These are phyloP conservation scores for Rehmannia glutinosa DNA, from an alignment of 257 asterid genomes.

Conservation along the genomic window DNA sequence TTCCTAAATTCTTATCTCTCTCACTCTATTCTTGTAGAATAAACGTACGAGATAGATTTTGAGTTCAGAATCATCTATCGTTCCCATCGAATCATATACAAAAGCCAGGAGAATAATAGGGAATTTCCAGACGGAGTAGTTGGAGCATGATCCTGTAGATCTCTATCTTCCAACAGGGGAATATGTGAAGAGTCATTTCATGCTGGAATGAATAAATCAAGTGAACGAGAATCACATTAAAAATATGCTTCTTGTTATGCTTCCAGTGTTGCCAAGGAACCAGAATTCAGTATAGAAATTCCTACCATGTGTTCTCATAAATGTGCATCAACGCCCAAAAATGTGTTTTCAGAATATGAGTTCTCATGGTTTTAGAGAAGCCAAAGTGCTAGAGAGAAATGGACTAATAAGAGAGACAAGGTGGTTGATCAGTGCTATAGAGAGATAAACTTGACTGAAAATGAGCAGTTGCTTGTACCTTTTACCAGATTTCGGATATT, in stretches of 20 bases:
- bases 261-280: slow-evolving; percentile 27
- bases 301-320: slow-evolving; percentile 27
- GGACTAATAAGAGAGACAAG: too few relatives aligned
- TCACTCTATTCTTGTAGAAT: too few relatives aligned
- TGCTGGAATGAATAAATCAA: slow-evolving; percentile 18
- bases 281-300: slow-evolving; percentile 30
- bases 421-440: slow-evolving; percentile 10
- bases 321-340: slow-evolving; percentile 26
- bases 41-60: too few relatives aligned
- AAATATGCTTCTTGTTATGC: slow-evolving; percentile 35
- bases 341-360: slow-evolving; percentile 10
- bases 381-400: background rate
- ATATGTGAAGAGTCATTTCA: too few relatives aligned
- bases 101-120: slow-evolving; percentile 35
- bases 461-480: too few relatives aligned
- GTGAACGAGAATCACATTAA: slow-evolving; percentile 27
- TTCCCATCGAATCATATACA: slow-evolving; percentile 29
- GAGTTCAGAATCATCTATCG: slow-evolving; percentile 32
- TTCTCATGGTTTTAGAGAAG: background rate
- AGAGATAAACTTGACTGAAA: too few relatives aligned
- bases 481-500: background rate
- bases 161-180: slow-evolving; percentile 29
- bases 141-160: slow-evolving; percentile 36
- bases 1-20: too few relatives aligned
- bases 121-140: slow-evolving; percentile 29